phyloP scores from a whole-genome alignment of 2,329 filamentous ascomycete species.

The Canariomyces notabilis region DNA sequence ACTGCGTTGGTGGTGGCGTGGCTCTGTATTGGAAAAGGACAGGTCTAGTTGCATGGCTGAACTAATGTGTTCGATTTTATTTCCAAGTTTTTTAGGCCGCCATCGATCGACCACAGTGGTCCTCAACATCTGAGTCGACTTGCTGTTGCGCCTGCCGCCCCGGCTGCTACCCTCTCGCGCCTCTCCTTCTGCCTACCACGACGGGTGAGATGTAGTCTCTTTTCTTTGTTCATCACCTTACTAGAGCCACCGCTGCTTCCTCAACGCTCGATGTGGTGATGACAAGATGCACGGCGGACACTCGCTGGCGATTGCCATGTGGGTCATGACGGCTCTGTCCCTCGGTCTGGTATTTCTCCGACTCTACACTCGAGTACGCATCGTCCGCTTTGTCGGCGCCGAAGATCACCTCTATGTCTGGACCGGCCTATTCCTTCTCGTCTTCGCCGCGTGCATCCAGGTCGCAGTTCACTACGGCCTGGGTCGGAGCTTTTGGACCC shows the following conservation, averaged over 20 bases:
- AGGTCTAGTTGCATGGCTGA: too few species aligned
- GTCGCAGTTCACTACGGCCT: conserved; percentile 33
- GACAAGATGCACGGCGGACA: conserved; percentile 30
- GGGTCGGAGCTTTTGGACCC: conserved; percentile 31
- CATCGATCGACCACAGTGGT: too few species aligned
- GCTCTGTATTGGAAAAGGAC: too few species aligned
- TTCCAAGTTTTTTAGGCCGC: too few species aligned
- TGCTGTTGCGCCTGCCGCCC: background rate
- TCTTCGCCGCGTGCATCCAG: conserved; percentile 33
- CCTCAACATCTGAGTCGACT: too few species aligned
- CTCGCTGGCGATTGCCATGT: conserved; percentile 32
- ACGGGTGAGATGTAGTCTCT: background rate
- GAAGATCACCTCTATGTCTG: conserved; percentile 35
- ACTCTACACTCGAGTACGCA: conserved; percentile 34
- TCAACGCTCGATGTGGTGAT: conserved; percentile 6
- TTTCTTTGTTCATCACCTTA: background rate
- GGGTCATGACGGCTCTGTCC: conserved; percentile 33
- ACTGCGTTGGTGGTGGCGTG: background rate
- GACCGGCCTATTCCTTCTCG: conserved; percentile 33
- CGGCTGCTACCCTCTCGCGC: too few species aligned
- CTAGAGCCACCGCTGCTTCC: background rate
- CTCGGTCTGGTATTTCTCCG: conserved; percentile 32
- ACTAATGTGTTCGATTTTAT: too few species aligned
- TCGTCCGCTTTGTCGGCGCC: conserved; percentile 34
- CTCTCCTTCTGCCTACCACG: too few species aligned